Evolutionary conservation across 2,329 filamentous ascomycete genomes (phyloP), one percentile per base, ranked within the genome.

Genomic region (Fusarium palustre): DNA sequence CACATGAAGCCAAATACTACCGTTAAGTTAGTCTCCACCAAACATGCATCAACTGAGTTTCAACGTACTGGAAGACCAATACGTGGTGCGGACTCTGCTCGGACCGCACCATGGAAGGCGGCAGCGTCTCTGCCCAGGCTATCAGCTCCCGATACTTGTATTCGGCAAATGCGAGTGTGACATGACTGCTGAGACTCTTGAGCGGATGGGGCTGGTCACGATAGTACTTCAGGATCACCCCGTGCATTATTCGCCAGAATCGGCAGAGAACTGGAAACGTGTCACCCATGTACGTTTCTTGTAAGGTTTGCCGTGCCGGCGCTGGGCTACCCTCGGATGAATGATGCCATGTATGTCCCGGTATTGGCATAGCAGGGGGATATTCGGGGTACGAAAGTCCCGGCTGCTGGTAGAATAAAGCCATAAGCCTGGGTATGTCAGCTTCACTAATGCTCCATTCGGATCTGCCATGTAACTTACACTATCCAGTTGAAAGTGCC

Each of bases 1-100:
- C 11, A 75, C 74, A 39, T 82, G 80, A 8, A 81, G 68, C 79
- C 79, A 82, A n/a, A 82, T 77, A 53, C 80, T 82, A 28, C n/a
- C n/a, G n/a, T 25, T 16, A 31, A 16, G 8, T 64, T 16, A 68
- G 57, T 22, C 15, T 4, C 5, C 2, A 1, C 22, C 10, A 18
- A 2, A 22, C 41, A 41, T 20, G 12, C 16, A 1, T 16, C 64
- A 60, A 3, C 36, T 46, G 10, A 2, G 7, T 28, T 12, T n/a
- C 7, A 38, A 75, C 79, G 30, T 69, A 82, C 79, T 81, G 77
- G 16, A 82, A 76, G 1, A 80, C 70, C 6, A 76, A 62, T 3
- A 81, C 78, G 58, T 81, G 75, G 46, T 80, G 77, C 2, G 78
- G 69, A 22, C 65, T 76, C 7, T 69, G 48, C 4, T 77, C 69